These are phyloP conservation scores for Teunomyces aglyptinius DNA, from an alignment of 805 yeast species.

Conservation along the genomic window DNA sequence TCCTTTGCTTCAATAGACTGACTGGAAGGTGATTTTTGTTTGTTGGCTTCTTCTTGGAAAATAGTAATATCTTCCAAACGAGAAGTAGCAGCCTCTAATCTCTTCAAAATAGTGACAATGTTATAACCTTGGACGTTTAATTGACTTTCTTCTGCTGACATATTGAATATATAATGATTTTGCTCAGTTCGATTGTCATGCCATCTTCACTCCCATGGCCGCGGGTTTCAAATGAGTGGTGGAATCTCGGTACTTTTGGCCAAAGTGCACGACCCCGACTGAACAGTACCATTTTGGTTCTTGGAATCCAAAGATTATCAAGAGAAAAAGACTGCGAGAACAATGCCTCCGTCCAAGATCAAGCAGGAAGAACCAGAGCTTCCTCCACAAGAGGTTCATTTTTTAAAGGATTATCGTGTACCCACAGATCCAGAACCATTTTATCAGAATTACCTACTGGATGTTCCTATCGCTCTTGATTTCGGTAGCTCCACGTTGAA, in stretches of 20 bases:
- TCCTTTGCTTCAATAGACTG: background rate
- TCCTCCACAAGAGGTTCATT: slow-evolving; percentile 43
- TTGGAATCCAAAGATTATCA: no score
- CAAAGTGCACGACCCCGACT: background rate
- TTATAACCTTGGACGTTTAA: slow-evolving; percentile 78
- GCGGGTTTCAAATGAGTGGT: background rate
- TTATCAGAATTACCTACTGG: slow-evolving; percentile 45
- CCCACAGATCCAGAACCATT: slow-evolving; percentile 46
- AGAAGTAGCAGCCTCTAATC: slow-evolving; percentile 91
- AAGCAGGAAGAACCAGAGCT: slow-evolving; percentile 18
- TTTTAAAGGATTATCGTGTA: slow-evolving; percentile 39
- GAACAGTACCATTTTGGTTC: background rate
- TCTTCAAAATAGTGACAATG: slow-evolving; percentile 65
- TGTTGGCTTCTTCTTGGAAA: slow-evolving; percentile 61
- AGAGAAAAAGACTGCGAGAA: background rate
- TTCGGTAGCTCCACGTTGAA: slow-evolving; percentile 66
- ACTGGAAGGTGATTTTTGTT: slow-evolving; percentile 7
- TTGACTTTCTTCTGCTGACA: slow-evolving; percentile 42
- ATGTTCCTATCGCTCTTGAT: slow-evolving; percentile 84
- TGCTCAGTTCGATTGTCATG: background rate
- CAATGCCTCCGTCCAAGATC: slow-evolving; percentile 11
- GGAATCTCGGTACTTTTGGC: background rate
- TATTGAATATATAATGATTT: slow-evolving; percentile 6
- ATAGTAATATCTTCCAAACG: slow-evolving; percentile 86
- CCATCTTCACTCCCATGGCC: background rate